These are phyloP conservation scores for Linnemannia exigua DNA, from an alignment of 192 early-diverging fungal species.

Conservation along the genomic window DNA sequence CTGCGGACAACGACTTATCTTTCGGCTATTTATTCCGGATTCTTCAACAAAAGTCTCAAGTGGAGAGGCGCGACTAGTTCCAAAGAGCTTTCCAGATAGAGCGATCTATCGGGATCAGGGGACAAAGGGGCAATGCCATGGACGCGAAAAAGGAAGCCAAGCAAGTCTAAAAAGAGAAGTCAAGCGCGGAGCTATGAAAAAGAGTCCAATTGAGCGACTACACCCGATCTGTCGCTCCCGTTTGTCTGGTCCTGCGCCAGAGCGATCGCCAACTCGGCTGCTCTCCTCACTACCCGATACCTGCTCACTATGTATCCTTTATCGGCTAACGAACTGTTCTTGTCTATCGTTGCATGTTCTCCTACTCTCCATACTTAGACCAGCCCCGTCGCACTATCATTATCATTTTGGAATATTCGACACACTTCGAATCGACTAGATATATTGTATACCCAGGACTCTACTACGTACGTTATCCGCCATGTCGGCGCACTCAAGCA, in stretches of 20 bases:
- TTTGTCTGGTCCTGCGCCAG: not conserved
- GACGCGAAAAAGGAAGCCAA: not conserved
- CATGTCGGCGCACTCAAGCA: constrained; percentile 11
- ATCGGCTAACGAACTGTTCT: not conserved
- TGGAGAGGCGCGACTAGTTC: not conserved
- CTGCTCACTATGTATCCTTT: not conserved
- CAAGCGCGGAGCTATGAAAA: not conserved
- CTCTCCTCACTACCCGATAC: not conserved
- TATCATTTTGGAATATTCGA: not conserved
- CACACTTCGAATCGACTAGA: not conserved
- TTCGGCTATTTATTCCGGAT: not conserved
- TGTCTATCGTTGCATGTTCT: not conserved
- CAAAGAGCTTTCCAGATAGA: not conserved
- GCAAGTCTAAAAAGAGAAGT: not conserved
- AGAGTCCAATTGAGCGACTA: not conserved
- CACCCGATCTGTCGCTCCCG: not conserved
- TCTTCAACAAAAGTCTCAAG: not conserved
- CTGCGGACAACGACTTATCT: not conserved
- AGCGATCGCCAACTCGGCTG: not conserved
- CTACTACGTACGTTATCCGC: not conserved
- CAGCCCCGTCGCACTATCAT: not conserved
- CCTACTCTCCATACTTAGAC: not conserved
- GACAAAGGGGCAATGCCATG: not conserved
- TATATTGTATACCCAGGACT: not conserved
- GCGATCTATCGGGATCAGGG: not conserved